Evolutionary conservation across 768 basidiomycete genomes (phyloP), one percentile per base, ranked within the genome.

Genomic region (Mycena floridula): DNA sequence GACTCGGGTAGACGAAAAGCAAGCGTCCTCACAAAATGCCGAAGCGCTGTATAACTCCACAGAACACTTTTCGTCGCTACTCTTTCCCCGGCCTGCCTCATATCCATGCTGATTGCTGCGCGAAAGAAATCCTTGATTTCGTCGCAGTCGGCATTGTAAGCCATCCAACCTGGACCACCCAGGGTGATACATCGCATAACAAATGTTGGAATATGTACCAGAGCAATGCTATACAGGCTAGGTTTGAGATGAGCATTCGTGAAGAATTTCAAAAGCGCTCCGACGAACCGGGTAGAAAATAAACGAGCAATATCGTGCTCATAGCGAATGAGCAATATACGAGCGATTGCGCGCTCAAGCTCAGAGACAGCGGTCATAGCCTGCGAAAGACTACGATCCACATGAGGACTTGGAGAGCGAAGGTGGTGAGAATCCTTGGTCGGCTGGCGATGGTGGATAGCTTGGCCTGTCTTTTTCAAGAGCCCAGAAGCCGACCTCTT

Each of bases 61-160:
- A 87, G 62, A 16, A 86, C 81, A 53, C 81, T 84, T 70, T 85
- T 87, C 7, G 85, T 86, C 7, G 85, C 85, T 16, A 86, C 82
- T 24, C 85, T 72, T 52, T 87, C 85, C 15, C 85, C 85, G 0
- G 82, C 81, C 59, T 88, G 82, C 23, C 85, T 73, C 61, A 88
- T 72, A 57, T 88, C 85, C 84, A 88, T 86, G 48, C 73, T 73
- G 49, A 88, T 76, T 38, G 73, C 75, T 1, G 78, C 70, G 15
- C 85, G 70, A 60, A 86, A 79, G 58, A 84, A 85, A 54, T 87
- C 84, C 48, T 83, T 86, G 57, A 88, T 70, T 45, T 82, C 83
- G 45, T 86, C 85, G 40, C 61, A 70, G 47, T 81, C 77, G 7
- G 82, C 69, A 48, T 86, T 86, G 54, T 72, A 67, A 0, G 81